These are phyloP conservation scores for Alternaria longipes DNA, from an alignment of 2,329 filamentous ascomycete species.

Conservation along the genomic window DNA sequence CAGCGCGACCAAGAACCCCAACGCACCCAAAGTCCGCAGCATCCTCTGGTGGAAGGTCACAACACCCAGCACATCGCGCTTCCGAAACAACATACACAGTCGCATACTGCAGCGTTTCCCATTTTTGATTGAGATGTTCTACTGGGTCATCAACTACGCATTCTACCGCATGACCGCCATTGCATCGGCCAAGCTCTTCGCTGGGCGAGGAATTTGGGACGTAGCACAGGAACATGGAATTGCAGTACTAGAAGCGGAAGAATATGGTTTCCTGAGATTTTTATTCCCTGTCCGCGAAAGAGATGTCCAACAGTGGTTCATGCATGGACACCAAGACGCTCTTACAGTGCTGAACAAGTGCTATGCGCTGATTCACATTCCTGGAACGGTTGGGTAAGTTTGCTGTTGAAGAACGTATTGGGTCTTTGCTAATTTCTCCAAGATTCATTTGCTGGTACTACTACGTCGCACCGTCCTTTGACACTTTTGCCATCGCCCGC, in stretches of 20 bases:
- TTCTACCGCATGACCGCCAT: slow-evolving; percentile 70
- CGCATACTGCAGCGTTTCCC: slow-evolving; percentile 72
- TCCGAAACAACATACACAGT: slow-evolving; percentile 67
- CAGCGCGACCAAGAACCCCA: slow-evolving; percentile 49
- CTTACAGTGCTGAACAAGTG: slow-evolving; percentile 66
- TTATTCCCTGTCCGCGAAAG: slow-evolving; percentile 64
- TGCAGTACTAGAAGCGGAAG: slow-evolving; percentile 64
- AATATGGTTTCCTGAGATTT: slow-evolving; percentile 60
- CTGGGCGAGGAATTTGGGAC: slow-evolving; percentile 63
- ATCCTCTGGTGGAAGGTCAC: slow-evolving; percentile 62
- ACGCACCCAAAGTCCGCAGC: slow-evolving; percentile 58
- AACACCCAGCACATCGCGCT: slow-evolving; percentile 70
- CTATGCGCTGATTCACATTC: slow-evolving; percentile 69
- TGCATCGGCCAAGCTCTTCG: slow-evolving; percentile 61
- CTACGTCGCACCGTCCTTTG: slow-evolving; percentile 63
- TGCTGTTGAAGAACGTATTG: background rate
- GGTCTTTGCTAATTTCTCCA: slow-evolving; percentile 25
- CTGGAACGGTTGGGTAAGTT: slow-evolving; percentile 65
- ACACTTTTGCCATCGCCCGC: slow-evolving; percentile 55
- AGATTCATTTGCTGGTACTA: slow-evolving; percentile 73
- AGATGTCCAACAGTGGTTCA: slow-evolving; percentile 66
- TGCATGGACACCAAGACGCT: slow-evolving; percentile 62
- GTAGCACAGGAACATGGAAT: slow-evolving; percentile 66
- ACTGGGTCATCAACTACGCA: slow-evolving; percentile 72
- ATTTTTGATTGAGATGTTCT: slow-evolving; percentile 77